Conservation (phyloP, 306 rosid species). For the Vachellia collinsii region DNA sequence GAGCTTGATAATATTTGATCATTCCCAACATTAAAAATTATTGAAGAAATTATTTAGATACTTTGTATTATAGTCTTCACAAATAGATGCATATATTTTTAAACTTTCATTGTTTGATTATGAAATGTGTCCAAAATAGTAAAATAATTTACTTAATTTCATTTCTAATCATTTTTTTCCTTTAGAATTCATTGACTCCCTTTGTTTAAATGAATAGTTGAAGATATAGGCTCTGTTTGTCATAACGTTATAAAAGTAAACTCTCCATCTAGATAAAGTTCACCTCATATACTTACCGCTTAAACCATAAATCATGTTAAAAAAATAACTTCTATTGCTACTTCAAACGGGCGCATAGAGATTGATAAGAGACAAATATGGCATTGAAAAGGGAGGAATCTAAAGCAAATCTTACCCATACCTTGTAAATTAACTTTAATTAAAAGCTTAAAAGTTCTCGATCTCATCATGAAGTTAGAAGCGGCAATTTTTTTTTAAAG, state of each 20-base stretch:
- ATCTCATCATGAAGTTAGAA: not conserved
- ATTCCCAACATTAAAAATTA: not conserved
- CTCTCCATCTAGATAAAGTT: no score
- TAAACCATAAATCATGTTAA: no score
- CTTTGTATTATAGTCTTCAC: not conserved
- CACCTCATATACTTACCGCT: no score
- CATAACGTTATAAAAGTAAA: no score
- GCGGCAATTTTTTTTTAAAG: not conserved
- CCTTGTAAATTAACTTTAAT: no score
- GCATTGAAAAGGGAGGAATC: not conserved
- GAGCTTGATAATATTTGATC: no score
- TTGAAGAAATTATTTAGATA: not conserved
- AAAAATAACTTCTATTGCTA: no score
- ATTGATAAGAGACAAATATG: not conserved
- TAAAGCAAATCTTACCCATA: not conserved
- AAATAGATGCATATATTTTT: not conserved
- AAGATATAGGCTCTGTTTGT: no score
- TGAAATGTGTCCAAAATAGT: not conserved
- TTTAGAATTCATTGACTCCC: not conserved
- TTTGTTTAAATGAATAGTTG: not conserved
- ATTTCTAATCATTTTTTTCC: not conserved
- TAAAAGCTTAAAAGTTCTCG: not conserved
- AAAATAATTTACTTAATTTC: not conserved
- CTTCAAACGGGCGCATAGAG: no score
- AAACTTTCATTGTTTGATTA: not conserved